A percentile compares a stretch with the other conserved stretches of the same genome.
Conservation (phyloP, 169 alveolate species). For the Plasmodium sp. region DNA sequence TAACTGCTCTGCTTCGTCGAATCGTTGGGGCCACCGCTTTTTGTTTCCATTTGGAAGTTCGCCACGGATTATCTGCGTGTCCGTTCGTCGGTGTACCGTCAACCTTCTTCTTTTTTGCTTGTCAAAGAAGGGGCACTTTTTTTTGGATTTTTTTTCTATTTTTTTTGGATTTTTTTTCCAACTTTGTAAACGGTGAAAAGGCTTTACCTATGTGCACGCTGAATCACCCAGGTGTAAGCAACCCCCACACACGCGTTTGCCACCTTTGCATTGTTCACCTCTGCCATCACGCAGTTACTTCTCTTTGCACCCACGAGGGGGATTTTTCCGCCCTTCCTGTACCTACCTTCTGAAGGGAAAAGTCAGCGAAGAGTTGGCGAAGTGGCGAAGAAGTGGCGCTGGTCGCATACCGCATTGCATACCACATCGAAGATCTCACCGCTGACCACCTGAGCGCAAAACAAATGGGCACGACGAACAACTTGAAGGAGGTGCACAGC, state of each 20-base stretch:
- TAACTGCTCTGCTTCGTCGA: no score
- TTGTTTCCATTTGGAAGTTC: no score
- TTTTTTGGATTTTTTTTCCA: not conserved
- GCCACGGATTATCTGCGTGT: no score
- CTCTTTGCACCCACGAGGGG: not conserved
- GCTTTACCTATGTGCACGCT: not conserved
- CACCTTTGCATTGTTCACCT: not conserved
- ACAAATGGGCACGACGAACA: constrained; percentile 26
- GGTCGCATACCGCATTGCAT: not conserved
- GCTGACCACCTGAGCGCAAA: not conserved
- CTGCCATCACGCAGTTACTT: not conserved
- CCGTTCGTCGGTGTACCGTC: no score
- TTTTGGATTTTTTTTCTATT: no score
- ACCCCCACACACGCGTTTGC: not conserved
- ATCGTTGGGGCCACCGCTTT: no score
- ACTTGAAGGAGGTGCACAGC: constrained; percentile 6
- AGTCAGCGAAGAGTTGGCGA: not conserved
- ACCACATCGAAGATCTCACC: not conserved
- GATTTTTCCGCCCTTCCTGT: not conserved
- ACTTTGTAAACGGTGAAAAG: not conserved
- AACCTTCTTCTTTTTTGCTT: no score
- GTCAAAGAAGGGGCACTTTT: no score
- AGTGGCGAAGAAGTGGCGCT: not conserved
- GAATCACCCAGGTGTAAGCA: not conserved
- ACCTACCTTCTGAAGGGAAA: not conserved